phyloP scores from a whole-genome alignment of 176 grass and related monocot species.

The Microstegium vimineum region DNA sequence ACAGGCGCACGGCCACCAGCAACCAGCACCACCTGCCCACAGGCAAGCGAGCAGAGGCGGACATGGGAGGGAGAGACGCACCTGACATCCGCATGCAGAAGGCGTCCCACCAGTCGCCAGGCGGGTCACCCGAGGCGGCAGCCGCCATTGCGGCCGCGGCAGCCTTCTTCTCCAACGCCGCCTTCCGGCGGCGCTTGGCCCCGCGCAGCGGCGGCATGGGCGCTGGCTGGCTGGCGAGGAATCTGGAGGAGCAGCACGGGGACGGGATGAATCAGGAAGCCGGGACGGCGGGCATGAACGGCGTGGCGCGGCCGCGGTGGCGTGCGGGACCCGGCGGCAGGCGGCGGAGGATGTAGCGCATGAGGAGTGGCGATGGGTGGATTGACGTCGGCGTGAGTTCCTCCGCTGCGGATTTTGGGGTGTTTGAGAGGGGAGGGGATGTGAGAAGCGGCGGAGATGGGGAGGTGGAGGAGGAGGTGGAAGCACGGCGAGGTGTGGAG shows the following conservation, averaged over 20 bases:
- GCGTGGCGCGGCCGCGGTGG: conserved; percentile 10
- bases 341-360: conserved; percentile 3
- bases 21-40: background rate
- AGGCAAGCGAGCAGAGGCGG: background rate
- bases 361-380: background rate
- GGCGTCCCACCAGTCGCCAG: conserved; percentile 49
- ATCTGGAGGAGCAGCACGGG: background rate
- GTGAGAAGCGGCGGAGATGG: background rate
- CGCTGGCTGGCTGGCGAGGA: background rate
- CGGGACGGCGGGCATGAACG: background rate
- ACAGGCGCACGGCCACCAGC: background rate
- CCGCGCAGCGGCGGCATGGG: conserved; percentile 30
- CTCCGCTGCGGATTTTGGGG: background rate
- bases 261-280: conserved; percentile 19
- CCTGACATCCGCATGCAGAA: conserved; percentile 48
- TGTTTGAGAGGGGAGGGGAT: background rate
- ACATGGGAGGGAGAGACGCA: background rate
- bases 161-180: conserved; percentile 49
- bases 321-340: background rate
- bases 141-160: conserved; percentile 40
- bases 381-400: background rate
- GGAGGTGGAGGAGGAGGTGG: no score
- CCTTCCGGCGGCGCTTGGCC: conserved; percentile 41
- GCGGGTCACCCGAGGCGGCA: background rate
- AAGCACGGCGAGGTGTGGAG: background rate